Percentiles rank a stretch among this genome's conserved stretches.
These are phyloP conservation scores for Zasmidium citrigriseum DNA, from an alignment of 2,329 filamentous ascomycete genomes.

Conservation along the genomic window DNA sequence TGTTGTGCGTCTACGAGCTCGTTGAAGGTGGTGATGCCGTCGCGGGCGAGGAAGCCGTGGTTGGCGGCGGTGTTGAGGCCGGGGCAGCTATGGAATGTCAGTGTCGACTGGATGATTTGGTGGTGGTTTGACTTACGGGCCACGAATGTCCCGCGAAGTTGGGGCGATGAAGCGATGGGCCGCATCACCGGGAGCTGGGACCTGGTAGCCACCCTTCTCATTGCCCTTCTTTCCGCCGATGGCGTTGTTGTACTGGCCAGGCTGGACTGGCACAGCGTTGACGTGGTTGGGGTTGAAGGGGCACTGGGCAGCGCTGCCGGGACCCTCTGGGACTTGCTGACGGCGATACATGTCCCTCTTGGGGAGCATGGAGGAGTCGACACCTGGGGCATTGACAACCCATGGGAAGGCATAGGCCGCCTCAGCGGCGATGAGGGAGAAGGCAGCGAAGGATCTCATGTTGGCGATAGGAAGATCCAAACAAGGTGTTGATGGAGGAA, in stretches of 20 bases:
- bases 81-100: constrained; percentile 8
- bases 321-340: constrained; percentile 34
- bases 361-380: constrained; percentile 37
- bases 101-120: constrained; percentile 1
- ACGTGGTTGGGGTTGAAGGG: constrained; percentile 44
- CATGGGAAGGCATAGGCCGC: constrained; percentile 42
- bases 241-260: constrained; percentile 46
- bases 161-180: constrained; percentile 42
- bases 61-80: constrained; percentile 44
- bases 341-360: constrained; percentile 19
- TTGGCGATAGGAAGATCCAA: not conserved
- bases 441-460: constrained; percentile 31
- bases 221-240: constrained; percentile 45
- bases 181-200: constrained; percentile 45
- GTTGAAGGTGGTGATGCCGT: constrained; percentile 42
- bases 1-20: constrained; percentile 49
- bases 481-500: not conserved
- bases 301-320: constrained; percentile 34
- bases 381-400: constrained; percentile 38
- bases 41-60: constrained; percentile 44
- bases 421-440: constrained; percentile 25
- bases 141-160: constrained; percentile 42
- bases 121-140: constrained; percentile 21
- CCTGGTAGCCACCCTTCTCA: constrained; percentile 45
- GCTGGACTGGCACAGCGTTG: constrained; percentile 35